Base-by-base conservation (phyloP, 2,329 filamentous ascomycete species). In the Trichoderma sp. region DNA sequence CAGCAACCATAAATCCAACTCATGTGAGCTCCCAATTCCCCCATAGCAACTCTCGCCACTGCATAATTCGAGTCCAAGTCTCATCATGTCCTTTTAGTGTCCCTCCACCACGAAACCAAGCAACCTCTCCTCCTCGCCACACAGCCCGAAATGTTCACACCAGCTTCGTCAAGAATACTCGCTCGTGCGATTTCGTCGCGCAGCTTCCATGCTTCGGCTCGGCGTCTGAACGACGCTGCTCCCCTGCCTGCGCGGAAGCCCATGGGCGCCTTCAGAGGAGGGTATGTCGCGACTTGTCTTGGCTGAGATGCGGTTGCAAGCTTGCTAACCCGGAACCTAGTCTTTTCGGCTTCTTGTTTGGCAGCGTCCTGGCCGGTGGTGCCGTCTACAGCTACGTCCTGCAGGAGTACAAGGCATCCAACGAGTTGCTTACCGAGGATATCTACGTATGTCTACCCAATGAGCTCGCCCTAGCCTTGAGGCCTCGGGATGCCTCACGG, bases 371-470 rank as follows among this genome's bases (percentile, higher is more conserved):
- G 67, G 91, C 95, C 58, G 94, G 94, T 77, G 88, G 88, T 67
- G 91, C 90, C 72, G 92, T 97, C 77, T 98, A 98, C 85, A 94
- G 93, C 81, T 98, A 98, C 82, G 89, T 97, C 75, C 85, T 98
- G 77, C 90, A 95, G 80, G 95, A 98, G 82, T 98, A 98, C 86
- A 94, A 94, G 84, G 87, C 94, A 57, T 93, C 94, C 76, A 98
- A 98, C 85, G 93, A 97, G 84, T 88, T 98, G 79, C 85, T 98
- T 83, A 95, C 92, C 73, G 94, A 97, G 84, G 95, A 98, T 83
- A 97, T 98, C 81, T 95, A 95, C 83, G 95, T 98, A 88, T 82
- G 93, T 91, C 17, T n/a, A 17, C 12, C n/a, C n/a, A 30, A 26
- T n/a, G 6, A 36, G n/a, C 20, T 34, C 28, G n/a, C 9, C 20